Evolutionary conservation across 2,329 filamentous ascomycete genomes (phyloP).

Genomic region (Botrytis sinoallii): DNA sequence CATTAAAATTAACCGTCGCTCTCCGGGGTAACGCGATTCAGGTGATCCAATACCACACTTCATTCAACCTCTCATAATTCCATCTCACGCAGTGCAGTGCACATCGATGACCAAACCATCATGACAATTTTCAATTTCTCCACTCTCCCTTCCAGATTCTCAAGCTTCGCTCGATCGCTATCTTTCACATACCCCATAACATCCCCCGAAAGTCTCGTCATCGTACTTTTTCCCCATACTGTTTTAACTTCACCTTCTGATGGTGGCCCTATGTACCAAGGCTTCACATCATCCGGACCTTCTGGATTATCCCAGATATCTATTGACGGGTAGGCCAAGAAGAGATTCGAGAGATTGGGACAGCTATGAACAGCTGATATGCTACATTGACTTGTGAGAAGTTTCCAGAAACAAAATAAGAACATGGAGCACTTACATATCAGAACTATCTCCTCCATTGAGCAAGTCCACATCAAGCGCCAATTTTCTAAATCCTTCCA

Average conservation of each 20-base stretch:
- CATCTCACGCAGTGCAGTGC: fast-evolving
- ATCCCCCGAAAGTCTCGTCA: not conserved
- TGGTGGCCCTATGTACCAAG: not conserved
- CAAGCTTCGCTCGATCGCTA: not conserved
- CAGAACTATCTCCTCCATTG: not conserved
- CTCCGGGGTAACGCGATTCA: not conserved
- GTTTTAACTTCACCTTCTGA: not conserved
- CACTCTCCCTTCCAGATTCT: not conserved
- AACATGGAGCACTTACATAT: not conserved
- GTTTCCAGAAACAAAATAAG: not conserved
- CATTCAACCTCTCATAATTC: not conserved
- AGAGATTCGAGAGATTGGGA: not conserved
- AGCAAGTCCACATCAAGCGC: not conserved
- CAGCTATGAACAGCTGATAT: not conserved
- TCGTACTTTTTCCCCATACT: not conserved
- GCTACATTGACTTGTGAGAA: not conserved
- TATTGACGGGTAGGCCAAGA: not conserved
- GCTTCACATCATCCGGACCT: not conserved
- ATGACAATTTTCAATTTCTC: not conserved
- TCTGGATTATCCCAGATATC: not conserved
- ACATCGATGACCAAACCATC: not conserved
- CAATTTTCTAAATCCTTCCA: not conserved
- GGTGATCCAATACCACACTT: not conserved
- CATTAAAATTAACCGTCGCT: not conserved
- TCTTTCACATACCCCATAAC: not conserved